These are phyloP conservation scores for Ophiostoma triangulosporum DNA, from an alignment of 2,329 filamentous ascomycete genomes.

Conservation along the genomic window DNA sequence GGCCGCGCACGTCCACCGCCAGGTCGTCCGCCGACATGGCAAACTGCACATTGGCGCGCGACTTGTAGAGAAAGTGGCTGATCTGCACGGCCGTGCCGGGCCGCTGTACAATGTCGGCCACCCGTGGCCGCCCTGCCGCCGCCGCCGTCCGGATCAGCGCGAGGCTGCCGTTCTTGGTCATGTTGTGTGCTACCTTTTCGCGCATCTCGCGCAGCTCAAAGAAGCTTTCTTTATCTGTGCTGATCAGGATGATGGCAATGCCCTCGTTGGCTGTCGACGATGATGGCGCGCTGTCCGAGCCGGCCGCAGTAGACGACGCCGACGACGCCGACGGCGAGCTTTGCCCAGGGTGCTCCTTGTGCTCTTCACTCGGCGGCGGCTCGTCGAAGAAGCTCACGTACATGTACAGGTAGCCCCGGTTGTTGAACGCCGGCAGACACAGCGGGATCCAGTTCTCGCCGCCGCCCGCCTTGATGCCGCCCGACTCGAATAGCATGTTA, in stretches of 20 bases:
- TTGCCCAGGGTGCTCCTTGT: not conserved
- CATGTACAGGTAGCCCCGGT: constrained; percentile 93
- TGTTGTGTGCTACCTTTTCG: constrained; percentile 49
- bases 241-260: constrained; percentile 87
- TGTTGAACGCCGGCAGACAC: constrained; percentile 94
- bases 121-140: constrained; percentile 53
- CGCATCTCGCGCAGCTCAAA: constrained; percentile 70
- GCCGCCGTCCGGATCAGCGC: constrained; percentile 60
- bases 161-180: constrained; percentile 64
- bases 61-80: constrained; percentile 93
- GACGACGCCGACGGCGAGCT: not conserved
- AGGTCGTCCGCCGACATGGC: constrained; percentile 75
- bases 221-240: constrained; percentile 84
- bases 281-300: constrained; percentile 25
- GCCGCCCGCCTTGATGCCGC: constrained; percentile 74
- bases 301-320: constrained; percentile 22
- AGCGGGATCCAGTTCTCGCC: constrained; percentile 97
- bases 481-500: constrained; percentile 97
- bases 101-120: constrained; percentile 52
- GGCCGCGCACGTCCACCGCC: not conserved
- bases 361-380: not conserved
- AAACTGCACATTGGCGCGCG: constrained; percentile 87
- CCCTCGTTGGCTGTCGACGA: constrained; percentile 42
- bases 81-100: constrained; percentile 55
- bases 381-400: constrained; percentile 85